Base-by-base conservation (phyloP, 768 basidiomycete species). In the Kwoniella mangroviensis region DNA sequence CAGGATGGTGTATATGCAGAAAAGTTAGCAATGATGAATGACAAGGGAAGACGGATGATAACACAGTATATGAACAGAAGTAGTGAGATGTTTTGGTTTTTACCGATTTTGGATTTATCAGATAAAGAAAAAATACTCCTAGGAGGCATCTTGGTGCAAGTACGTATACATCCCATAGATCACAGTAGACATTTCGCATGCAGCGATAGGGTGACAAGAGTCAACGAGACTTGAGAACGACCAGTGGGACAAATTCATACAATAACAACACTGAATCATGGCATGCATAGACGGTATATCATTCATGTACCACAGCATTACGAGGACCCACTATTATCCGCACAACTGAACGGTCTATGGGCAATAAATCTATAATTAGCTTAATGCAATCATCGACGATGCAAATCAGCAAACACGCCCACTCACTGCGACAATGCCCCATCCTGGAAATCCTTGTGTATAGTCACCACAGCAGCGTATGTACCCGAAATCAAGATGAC, bases 401-500 rank as follows among this genome's bases (percentile, higher is more conserved):
- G 34, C 1, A 7, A 7, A 7, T 34, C 9, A 34, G 34, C 34
- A 7, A 34, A 49, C 3, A 49, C 2, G 45, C 2, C 13, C 6
- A 62, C 67, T 55, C 34, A 68, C 67, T 61, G 21, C 24, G 67
- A 68, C 52, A 68, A 34, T n/a, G 22, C 34, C 0, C 60, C 60
- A 22, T 61, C 34, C 40, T 68, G 45, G 43, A 59, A 61, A 21
- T 68, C 52, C 17, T 61, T 19, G 41, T 63, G 41, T 26, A 70
- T 58, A 40, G 42, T 49, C 15, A 70, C 63, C 17, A 70, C 56
- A 7, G 63, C 43, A 12, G 62, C 69, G 24, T 70, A 70, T 7
- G 69, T 70, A 12, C 69, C 69, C 1, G 63, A 56, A 1, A 70
- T 57, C 26, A 57, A 51, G 55, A 65, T 52, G 63, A 70, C 65